Base-by-base conservation (phyloP, 2,329 filamentous ascomycete species). In the Neoscytalidium dimidiatum region DNA sequence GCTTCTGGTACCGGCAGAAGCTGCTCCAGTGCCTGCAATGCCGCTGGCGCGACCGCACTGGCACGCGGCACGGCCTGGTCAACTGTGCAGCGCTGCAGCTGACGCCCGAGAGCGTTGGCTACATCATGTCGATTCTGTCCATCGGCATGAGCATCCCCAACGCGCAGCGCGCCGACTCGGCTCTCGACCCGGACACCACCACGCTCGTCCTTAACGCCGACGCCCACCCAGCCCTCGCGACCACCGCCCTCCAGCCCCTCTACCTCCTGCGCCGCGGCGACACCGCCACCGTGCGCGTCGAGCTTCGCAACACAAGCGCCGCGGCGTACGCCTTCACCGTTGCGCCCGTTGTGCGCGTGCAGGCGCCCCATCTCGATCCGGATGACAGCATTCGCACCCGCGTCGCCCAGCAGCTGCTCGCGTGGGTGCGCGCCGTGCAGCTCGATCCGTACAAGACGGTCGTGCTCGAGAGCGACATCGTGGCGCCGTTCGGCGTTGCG, bases 1-100 rank as follows among this genome's bases (percentile, higher is more conserved):
- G 89, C 0, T 97, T 97, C 75, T 97, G 94, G 94, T 97, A 92
- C 76, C 87, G 93, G 17, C 91, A 96, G 75, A 88, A 87, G 72
- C 84, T 97, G 1, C 84, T 97, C 3, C 88, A 90, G 66, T 82
- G 83, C 46, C 79, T 97, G 9, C 84, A 83, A 28, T 92, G 90
- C 0, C 86, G 83, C 0, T 97, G 94, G 94, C 86, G 82, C 64
- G 86, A 88, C 69, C 78, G 81, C 17, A 70, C 71, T 19, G 80
- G 80, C 1, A 13, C 49, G 28, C 84, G 90, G 43, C 79, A 81
- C 51, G 94, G 94, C 2, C 82, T 82, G 1, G 85, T 97, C 60
- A 92, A 96, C 73, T 80, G 97, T 4, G 88, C 93, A 46, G 88
- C 87, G 35, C 86, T 97, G 52, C 85, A 91, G 9, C 81, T 97